phyloP scores from a whole-genome alignment of 306 rosid genomes.

The Pueraria montana region DNA sequence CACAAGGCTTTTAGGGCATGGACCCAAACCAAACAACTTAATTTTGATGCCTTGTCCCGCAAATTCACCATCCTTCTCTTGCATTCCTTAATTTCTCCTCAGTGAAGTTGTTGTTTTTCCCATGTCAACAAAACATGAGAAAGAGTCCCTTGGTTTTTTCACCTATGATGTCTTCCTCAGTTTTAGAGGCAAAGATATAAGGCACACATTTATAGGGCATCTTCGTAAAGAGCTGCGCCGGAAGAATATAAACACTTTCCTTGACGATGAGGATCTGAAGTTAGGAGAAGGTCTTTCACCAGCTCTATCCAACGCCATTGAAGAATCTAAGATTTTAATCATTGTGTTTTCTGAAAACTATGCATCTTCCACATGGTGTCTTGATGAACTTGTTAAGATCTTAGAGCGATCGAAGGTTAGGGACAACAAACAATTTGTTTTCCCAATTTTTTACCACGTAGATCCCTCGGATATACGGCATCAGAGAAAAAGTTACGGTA shows the following conservation, averaged over 20 bases:
- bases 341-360: too few relatives aligned
- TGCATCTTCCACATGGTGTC: too few relatives aligned
- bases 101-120: too few relatives aligned
- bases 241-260: not conserved
- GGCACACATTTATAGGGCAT: not conserved
- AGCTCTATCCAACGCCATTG: not conserved
- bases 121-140: too few relatives aligned
- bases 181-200: slow-evolving; percentile 20
- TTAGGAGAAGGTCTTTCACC: not conserved
- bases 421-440: not conserved
- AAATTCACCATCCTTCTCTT: too few relatives aligned
- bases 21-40: too few relatives aligned
- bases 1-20: too few relatives aligned
- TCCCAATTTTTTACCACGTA: slow-evolving; percentile 25
- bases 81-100: too few relatives aligned
- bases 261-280: not conserved
- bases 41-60: too few relatives aligned
- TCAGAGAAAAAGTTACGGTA: not conserved
- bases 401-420: not conserved
- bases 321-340: not conserved
- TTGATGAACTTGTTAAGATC: slow-evolving; percentile 27
- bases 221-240: not conserved
- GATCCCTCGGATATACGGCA: slow-evolving; percentile 11
- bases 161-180: too few relatives aligned
- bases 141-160: too few relatives aligned